Evolutionary conservation across 1,284 basidiomycete species (phyloP), one percentile per base, ranked within the genome.

Genomic region (Anthracocystis walkeri): DNA sequence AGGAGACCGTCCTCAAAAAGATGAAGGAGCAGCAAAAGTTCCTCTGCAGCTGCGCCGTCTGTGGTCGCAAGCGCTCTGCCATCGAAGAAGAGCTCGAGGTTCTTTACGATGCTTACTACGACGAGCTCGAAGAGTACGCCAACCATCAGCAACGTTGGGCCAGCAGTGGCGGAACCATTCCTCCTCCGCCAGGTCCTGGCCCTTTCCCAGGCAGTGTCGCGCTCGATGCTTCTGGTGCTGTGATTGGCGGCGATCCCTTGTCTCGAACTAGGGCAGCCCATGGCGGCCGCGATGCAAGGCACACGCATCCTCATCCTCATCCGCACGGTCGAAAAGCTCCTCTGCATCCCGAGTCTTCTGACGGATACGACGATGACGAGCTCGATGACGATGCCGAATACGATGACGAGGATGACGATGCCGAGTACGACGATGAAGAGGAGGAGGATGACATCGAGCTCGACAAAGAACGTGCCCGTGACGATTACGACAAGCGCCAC

Each of bases 1-100:
- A 98, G 87, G 94, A 98, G 85, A 93, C 93, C 16, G 95, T 99
- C 29, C 87, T 98, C 70, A 90, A 90, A 86, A 97, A 97, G 90
- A 98, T 99, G 94, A 97, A 97, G 89, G 96, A 97, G 86, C 94
- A 97, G 88, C 95, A 97, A 89, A 93, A 93, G 84, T 94, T 97
- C 85, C 92, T 90, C 73, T 99, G 96, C 86, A 91, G 90, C 75
- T 99, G 96, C 87, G 95, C 94, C 21, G 95, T 99, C 38, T 99
- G 96, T 87, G 94, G 94, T 42, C 89, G 96, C 84, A 99, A 99
- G 89, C 94, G 93, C 79, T 91, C 92, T 88, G 95, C 95, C 81
- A 98, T 99, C 88, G 97, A 98, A 89, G 93, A 94, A 88, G 96
- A 99, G 89, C 91, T 99, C 86, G 94, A 97, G 89, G 93, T 95